Evolutionary conservation across 352 stramenopile species (phyloP), one percentile per base, ranked within the genome.

Genomic region (Globisporangium spinosum): DNA sequence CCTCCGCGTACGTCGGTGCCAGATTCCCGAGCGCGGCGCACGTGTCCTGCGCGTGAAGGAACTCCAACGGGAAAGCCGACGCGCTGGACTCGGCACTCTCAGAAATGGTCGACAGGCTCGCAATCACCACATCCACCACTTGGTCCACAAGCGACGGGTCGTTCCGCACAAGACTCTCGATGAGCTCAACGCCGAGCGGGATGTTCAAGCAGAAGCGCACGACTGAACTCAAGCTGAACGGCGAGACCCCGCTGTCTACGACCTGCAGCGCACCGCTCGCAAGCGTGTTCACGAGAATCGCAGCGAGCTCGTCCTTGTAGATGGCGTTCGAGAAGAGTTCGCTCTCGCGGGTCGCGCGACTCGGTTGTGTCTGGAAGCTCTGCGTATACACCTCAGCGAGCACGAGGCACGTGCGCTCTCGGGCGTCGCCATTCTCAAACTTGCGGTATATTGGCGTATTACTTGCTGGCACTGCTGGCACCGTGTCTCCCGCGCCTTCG

Each of bases 241-340:
- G 61, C 55, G 67, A 56, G 20, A 67, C 56, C 20, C 29, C 56
- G 7, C 29, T 32, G 9, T 51, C 58, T 8, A 17, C 53, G 27
- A 56, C 71, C 53, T 81, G 69, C 17, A 85, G 67, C 56, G 64
- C 67, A 9, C 58, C 22, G 53, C 72, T 80, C n/a, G 75, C 71
- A 20, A 90, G 69, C 4, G 70, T 59, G 12, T 80, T 72, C 45
- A 78, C 77, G 29, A 90, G 57, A 58, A 90, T 85, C 29, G 72
- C 76, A 2, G 74, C 72, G n/a, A 89, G 57, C 43, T 90, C 70
- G n/a, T 78, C 68, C 51, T 78, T 77, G 71, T 89, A 90, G 61
- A 90, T 84, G 40, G 75, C 70, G 53, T 79, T 80, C 35, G 73
- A 61, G 53, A 90, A 80, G 9, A 90, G 69, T 57, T 90, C 82